Base-by-base conservation (phyloP, 148 eudicot genomes). In the Salicornia ramosissima region DNA sequence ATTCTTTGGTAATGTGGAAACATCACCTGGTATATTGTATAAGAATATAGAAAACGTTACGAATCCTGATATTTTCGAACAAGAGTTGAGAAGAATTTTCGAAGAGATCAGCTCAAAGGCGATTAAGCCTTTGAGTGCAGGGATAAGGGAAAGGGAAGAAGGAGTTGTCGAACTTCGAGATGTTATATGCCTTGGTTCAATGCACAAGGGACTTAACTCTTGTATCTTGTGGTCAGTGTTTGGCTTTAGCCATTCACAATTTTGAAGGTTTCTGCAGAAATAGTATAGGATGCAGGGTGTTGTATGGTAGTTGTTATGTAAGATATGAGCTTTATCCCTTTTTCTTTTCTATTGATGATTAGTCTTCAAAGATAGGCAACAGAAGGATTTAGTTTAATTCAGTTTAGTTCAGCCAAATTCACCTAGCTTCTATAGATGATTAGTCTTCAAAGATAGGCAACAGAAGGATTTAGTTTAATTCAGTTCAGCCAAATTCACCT, bases 281-380 rank as follows among this genome's bases (percentile, higher is more conserved):
- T 59, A 85, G 71, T 62, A 84, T 79, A 67, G 96, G 96, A 0
- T 93, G 96, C 71, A 79, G 90, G 36, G 95, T 83, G 45, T 36
- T 88, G 30, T 90, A 90, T 64, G 82, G 89, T 47, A 87, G 90
- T 63, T 90, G 90, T 59, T 87, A 79, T 74, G 79, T 88, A 19
- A 81, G 92, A 62, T 94, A 94, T 72, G 96, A 88, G 60, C 77
- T 85, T 0, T 90, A 90, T 72, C 95, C 95, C 2, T 85, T 90
- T 70, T 90, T 71, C 85, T 86, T 83, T 47, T 96, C 96, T 59
- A 77, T 85, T 54, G 88, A 79, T 64, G 15, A n/a, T 15, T 36
- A 61, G 5, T 2, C 57, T 50, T n/a, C 18, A 0, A 43, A 12
- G 36, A 67, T n/a, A n/a, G n/a, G n/a, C n/a, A n/a, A n/a, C n/a